A percentile compares a stretch with the other conserved stretches of the same genome.
phyloP scores from a whole-genome alignment of 192 early-diverging fungal genomes.

The Rhizoclosmatium sp. region DNA sequence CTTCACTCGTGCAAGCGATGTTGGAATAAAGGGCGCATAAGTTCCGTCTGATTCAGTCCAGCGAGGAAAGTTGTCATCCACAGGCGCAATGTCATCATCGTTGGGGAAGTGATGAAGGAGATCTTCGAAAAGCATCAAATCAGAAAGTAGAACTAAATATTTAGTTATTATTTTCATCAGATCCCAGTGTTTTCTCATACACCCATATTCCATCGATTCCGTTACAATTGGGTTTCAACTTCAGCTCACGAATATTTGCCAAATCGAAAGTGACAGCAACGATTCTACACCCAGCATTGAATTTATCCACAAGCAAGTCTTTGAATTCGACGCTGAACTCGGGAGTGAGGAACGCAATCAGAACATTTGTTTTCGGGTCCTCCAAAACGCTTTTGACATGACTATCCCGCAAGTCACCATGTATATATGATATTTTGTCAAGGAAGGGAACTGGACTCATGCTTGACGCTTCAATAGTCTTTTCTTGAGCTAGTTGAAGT shows the following conservation, averaged over 20 bases:
- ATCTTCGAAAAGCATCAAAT: too few relatives aligned
- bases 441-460: neutral
- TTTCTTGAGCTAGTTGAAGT: neutral
- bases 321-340: conserved; percentile 13
- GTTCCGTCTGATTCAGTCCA: conserved; percentile 64
- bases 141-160: too few relatives aligned
- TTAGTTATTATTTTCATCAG: neutral
- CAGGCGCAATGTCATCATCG: conserved; percentile 18
- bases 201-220: conserved; percentile 22
- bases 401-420: conserved; percentile 2
- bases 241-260: conserved; percentile 13
- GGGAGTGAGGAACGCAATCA: conserved; percentile 20
- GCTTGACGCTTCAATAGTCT: too few relatives aligned
- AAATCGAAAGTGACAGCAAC: conserved; percentile 26
- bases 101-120: neutral
- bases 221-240: neutral
- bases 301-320: neutral
- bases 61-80: conserved; percentile 55
- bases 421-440: conserved; percentile 3
- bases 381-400: neutral
- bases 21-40: conserved; percentile 65
- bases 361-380: neutral
- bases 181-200: neutral
- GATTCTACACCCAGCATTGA: neutral
- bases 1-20: conserved; percentile 59